phyloP scores from a whole-genome alignment of 2,329 filamentous ascomycete species.

The Aspergillus sojae region DNA sequence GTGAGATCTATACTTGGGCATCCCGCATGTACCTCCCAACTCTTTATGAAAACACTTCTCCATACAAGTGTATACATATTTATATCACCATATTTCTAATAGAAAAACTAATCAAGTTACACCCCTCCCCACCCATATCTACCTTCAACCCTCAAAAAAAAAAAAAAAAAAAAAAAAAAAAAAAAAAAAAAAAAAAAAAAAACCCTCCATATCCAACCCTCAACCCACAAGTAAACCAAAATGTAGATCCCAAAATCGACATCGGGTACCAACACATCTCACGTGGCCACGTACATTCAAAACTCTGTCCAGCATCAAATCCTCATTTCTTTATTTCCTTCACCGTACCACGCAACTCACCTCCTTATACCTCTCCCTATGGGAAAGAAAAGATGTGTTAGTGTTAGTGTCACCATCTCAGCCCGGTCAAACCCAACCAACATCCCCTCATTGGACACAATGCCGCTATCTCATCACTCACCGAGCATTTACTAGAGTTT shows the following conservation, averaged over 20 bases:
- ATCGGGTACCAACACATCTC: constrained; percentile 8
- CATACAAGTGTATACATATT: neutral
- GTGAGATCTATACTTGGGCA: constrained; percentile 1
- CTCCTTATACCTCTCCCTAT: neutral
- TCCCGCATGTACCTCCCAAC: neutral
- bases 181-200: no score
- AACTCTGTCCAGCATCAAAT: neutral
- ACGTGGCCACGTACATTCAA: neutral
- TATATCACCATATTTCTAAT: neutral
- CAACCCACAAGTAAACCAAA: no score
- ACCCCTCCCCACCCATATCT: neutral
- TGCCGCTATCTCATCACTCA: neutral
- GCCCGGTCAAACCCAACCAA: neutral
- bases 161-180: no score
- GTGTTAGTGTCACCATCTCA: neutral
- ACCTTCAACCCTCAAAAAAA: neutral
- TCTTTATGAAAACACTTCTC: no score
- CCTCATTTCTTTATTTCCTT: neutral
- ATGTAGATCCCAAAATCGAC: neutral
- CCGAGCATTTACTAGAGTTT: no score
- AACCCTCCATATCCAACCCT: no score
- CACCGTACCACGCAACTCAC: neutral
- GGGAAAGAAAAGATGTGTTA: neutral
- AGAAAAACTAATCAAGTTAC: neutral
- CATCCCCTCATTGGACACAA: neutral